phyloP scores from a whole-genome alignment of 2,329 filamentous ascomycete genomes.

The Sclerotinia subarctica region DNA sequence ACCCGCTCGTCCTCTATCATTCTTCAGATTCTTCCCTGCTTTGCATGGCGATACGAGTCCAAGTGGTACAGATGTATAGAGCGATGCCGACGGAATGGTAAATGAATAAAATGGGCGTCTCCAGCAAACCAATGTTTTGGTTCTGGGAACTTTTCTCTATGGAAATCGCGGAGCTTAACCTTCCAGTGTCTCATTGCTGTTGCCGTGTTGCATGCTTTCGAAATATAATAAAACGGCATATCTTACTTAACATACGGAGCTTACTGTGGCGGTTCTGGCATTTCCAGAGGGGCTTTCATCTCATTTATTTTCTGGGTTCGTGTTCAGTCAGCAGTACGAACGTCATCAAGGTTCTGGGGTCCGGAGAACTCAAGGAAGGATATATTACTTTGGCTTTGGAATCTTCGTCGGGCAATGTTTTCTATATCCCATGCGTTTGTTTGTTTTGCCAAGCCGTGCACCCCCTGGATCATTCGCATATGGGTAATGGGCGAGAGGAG shows the following conservation, averaged over 20 bases:
- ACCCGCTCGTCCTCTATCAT: neutral
- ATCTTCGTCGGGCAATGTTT: neutral
- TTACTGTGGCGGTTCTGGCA: slow-evolving; percentile 2
- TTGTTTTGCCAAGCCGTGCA: neutral
- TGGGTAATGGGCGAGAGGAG: neutral
- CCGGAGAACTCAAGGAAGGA: neutral
- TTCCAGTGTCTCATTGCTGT: slow-evolving; percentile 10
- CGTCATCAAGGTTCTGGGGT: neutral
- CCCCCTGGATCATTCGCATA: slow-evolving; percentile 14
- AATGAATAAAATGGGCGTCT: slow-evolving; percentile 8
- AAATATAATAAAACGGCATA: slow-evolving; percentile 10
- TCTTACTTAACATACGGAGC: neutral
- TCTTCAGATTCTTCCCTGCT: neutral
- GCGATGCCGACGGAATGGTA: slow-evolving; percentile 17
- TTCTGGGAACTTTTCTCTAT: neutral
- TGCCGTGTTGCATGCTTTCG: slow-evolving; percentile 13
- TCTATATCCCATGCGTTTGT: neutral
- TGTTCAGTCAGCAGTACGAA: slow-evolving; percentile 9
- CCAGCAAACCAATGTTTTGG: neutral
- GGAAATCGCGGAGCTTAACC: neutral
- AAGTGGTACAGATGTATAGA: slow-evolving; percentile 4
- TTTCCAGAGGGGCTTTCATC: neutral
- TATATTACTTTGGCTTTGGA: neutral
- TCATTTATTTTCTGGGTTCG: neutral
- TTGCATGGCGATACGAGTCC: slow-evolving; percentile 16